These are phyloP conservation scores for Strigomonas culicis DNA, from an alignment of 208 protist genomes.

Conservation along the genomic window DNA sequence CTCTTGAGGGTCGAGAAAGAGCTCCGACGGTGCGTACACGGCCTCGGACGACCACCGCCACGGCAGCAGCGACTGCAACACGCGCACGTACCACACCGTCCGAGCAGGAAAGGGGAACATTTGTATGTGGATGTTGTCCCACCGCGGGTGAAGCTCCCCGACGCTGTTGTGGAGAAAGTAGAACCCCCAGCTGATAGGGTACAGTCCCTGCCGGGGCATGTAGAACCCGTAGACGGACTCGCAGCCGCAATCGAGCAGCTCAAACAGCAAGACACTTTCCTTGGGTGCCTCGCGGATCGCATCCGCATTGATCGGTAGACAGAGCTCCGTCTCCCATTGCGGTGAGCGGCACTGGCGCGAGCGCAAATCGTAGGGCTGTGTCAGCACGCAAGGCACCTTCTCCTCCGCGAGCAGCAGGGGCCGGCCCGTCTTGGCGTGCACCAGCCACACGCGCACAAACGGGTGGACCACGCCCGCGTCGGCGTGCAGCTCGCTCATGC, in stretches of 20 bases:
- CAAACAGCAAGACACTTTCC: slow-evolving; percentile 62
- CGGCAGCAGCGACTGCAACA: slow-evolving; percentile 40
- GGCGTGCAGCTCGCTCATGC: slow-evolving; percentile 72
- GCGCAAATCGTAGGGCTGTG: slow-evolving; percentile 75
- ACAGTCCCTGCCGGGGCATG: slow-evolving; percentile 35
- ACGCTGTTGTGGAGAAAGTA: slow-evolving; percentile 53
- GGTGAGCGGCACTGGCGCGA: slow-evolving; percentile 48
- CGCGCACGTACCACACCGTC: slow-evolving; percentile 44
- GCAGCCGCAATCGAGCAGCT: slow-evolving; percentile 72
- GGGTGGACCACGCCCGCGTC: slow-evolving; percentile 67
- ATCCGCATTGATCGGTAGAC: slow-evolving; percentile 27
- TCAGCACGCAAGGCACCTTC: slow-evolving; percentile 43
- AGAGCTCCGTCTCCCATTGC: slow-evolving; percentile 68
- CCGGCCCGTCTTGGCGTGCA: slow-evolving; percentile 54
- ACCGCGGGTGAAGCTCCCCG: slow-evolving; percentile 24
- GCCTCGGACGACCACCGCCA: slow-evolving; percentile 22
- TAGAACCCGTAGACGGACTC: slow-evolving; percentile 65
- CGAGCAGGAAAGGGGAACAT: slow-evolving; percentile 72
- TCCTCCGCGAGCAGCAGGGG: slow-evolving; percentile 28
- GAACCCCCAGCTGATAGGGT: slow-evolving; percentile 83
- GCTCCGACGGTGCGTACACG: slow-evolving; percentile 18
- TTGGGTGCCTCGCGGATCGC: slow-evolving; percentile 10
- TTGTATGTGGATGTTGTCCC: slow-evolving; percentile 51
- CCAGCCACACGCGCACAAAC: slow-evolving; percentile 79
- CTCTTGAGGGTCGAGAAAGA: neutral